Base-by-base conservation (phyloP, 352 stramenopile species). In the Peronospora belbahrii region DNA sequence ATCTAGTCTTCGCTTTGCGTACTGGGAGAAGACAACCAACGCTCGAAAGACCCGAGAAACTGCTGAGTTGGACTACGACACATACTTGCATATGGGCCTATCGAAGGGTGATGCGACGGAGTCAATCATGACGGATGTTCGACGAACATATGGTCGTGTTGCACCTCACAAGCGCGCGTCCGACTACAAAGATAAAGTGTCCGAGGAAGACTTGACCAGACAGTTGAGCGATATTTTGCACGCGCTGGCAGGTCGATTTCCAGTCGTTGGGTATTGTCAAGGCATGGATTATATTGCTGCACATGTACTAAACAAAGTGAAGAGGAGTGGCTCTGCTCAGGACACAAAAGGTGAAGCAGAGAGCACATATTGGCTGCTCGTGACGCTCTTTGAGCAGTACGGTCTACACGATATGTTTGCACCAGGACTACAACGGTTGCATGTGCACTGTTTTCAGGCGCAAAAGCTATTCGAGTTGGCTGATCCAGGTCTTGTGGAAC, bases 231-330 rank as follows among this genome's bases (percentile, higher is more conserved):
- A 77, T 35, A 78, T 94, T 55, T 52, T 94, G n/a, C 82, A 90
- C 33, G 82, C 82, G 3, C 47, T 94, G 9, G 68, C 79, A 0
- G 73, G 79, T 6, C 75, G 78, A 17, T 94, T 89, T 51, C 82
- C 82, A 11, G 72, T 83, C 18, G 82, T 94, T 6, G 82, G 82
- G 4, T 94, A 94, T 48, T 94, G 82, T 44, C 82, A 94, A 53
- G 82, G 82, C 23, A 91, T 94, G 79, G 82, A 94, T 42, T 94
- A 94, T 51, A 85, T 94, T 45, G 74, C 77, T 10, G 82, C 80
- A 10, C 76, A 90, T 17, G 57, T 94, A 7, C 56, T 93, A 8
- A 74, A 91, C 48, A 74, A 88, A 18, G 78, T 90, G 14, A 93
- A 89, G 62, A 83, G 76, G 39, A 75, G 69, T 34, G 76, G 53